Evolutionary conservation across 495 filamentous ascomycete species (phyloP), one percentile per base, ranked within the genome.

Genomic region (Jackrogersella minutella): DNA sequence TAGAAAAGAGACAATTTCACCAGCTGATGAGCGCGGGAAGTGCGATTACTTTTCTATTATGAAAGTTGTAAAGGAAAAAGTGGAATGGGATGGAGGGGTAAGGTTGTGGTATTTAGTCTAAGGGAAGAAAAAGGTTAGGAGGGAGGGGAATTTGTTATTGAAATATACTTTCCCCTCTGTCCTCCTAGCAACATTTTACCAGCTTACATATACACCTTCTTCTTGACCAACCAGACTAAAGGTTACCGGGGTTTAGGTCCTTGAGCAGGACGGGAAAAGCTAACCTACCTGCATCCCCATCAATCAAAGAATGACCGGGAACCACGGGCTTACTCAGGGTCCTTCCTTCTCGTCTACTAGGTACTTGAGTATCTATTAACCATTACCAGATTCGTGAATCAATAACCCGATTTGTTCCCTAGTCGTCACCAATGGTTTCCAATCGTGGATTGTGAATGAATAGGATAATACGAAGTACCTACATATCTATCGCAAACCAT

Each of bases 21-120:
- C 31, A 24, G 51, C 36, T 46, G 61, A 63, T 36, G 53, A 58
- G 56, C 40, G 56, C 52, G 66, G 58, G 41, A 53, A 28, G 46
- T n/a, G 40, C 51, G 59, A 65, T 62, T 62, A 69, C 63, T 69
- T 69, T 66, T 59, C 58, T 64, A 68, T 66, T 59, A 69, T 60
- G 57, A 54, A 50, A 60, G 65, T 43, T 64, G 41, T 56, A 43
- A 58, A 63, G n/a, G 41, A 26, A 68, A 73, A 69, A 64, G 66
- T 54, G 58, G 61, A n/a, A 63, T 61, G 52, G 58, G 46, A 54
- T 60, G 62, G 63, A 73, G 64, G 70, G 70, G 71, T 63, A 75
- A 58, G 33, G 60, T 49, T 67, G 58, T 61, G 68, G 49, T 66
- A 52, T 46, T 58, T 64, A 68, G 66, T 57, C 58, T 54, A 24